phyloP scores from a whole-genome alignment of 1,139 yeast genomes.

The Pichia sp. region DNA sequence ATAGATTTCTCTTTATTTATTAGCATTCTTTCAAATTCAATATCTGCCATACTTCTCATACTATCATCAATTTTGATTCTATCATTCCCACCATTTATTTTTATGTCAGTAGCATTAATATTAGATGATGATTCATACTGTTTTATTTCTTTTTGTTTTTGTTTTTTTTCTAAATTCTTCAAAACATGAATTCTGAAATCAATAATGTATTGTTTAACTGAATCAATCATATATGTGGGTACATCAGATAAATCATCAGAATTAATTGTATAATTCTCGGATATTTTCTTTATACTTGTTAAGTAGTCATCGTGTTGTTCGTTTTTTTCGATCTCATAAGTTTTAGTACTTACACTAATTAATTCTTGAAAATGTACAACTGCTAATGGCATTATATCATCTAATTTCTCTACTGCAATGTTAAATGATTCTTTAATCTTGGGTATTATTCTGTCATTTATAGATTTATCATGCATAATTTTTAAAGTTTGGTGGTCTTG shows the following conservation, averaged over 20 bases:
- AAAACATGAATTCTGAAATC: slow-evolving; percentile 58
- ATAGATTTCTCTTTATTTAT: slow-evolving; percentile 25
- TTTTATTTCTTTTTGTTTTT: slow-evolving; percentile 44
- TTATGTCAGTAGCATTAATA: background rate
- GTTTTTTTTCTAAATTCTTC: slow-evolving; percentile 45
- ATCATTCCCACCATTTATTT: background rate
- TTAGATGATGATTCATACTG: slow-evolving; percentile 49
- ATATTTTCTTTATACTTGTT: slow-evolving; percentile 13
- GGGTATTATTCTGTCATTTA: background rate
- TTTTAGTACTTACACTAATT: background rate
- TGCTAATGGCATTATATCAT: background rate
- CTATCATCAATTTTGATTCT: background rate
- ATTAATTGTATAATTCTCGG: slow-evolving; percentile 49
- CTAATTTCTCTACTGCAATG: background rate
- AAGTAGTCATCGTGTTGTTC: slow-evolving; percentile 15
- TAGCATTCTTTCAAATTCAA: slow-evolving; percentile 17
- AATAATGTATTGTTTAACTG: slow-evolving; percentile 51
- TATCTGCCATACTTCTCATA: slow-evolving; percentile 14
- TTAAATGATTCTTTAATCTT: slow-evolving; percentile 2
- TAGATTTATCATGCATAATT: background rate
- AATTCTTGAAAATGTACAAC: background rate
- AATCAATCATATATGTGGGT: slow-evolving; percentile 53
- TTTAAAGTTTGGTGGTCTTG: background rate
- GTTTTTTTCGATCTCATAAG: background rate
- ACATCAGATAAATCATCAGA: slow-evolving; percentile 55